phyloP scores from a whole-genome alignment of 176 grass and related monocot genomes.

The Leersia perrieri region DNA sequence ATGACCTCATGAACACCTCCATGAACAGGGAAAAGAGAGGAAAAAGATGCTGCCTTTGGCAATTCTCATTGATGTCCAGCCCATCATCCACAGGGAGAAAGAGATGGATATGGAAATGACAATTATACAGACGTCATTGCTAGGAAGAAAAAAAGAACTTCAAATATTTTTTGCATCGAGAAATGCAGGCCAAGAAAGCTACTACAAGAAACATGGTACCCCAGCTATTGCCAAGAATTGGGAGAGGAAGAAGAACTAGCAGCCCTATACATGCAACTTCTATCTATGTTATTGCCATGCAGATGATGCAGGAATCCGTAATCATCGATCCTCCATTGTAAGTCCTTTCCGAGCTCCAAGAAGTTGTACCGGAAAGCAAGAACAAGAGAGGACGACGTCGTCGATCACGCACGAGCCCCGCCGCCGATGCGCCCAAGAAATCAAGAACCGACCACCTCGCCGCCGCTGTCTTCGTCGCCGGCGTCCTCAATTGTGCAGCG shows the following conservation, averaged over 20 bases:
- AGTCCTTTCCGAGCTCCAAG: constrained; percentile 58
- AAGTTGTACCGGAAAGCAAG: constrained; percentile 56
- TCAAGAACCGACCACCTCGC: constrained; percentile 34
- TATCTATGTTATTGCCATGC: constrained; percentile 46
- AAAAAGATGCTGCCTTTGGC: not conserved
- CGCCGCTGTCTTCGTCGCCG: too few species aligned
- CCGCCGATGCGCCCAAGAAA: constrained; percentile 39
- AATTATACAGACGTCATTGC: constrained; percentile 5
- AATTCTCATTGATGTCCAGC: not conserved
- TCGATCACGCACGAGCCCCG: not conserved
- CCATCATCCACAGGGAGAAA: not conserved
- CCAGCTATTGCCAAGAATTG: constrained; percentile 4
- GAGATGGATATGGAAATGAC: not conserved
- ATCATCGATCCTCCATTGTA: constrained; percentile 76
- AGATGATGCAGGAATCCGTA: too few species aligned
- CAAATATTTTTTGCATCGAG: constrained; percentile 10
- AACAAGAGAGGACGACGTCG: constrained; percentile 74
- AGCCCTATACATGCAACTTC: constrained; percentile 26
- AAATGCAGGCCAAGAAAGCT: constrained; percentile 29
- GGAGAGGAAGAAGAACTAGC: not conserved
- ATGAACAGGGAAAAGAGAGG: not conserved
- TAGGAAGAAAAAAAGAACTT: not conserved
- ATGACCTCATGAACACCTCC: constrained; percentile 2
- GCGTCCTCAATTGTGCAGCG: constrained; percentile 74
- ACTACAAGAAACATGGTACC: not conserved